Percentiles rank a stretch among this genome's conserved stretches.
Conservation (phyloP, 768 basidiomycete genomes). For the Rhizopogon rudus region DNA sequence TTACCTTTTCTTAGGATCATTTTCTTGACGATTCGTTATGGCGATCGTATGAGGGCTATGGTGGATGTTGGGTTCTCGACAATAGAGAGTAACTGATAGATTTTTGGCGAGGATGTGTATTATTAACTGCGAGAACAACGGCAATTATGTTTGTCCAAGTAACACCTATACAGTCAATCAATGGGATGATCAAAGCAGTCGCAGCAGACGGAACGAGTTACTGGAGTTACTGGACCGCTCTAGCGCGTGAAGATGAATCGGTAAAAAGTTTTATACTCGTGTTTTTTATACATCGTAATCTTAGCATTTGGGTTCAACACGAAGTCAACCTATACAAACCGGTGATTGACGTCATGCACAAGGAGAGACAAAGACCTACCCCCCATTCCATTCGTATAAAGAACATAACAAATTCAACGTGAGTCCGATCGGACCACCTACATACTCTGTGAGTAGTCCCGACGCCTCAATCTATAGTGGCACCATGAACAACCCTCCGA, state of each 20-base stretch:
- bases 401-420: slow-evolving; percentile 39
- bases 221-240: slow-evolving; percentile 34
- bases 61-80: slow-evolving; percentile 54
- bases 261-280: too few relatives aligned
- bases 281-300: slow-evolving; percentile 21
- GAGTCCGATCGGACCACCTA: slow-evolving; percentile 42
- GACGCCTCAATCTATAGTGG: slow-evolving; percentile 43
- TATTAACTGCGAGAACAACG: too few relatives aligned
- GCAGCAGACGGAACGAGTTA: slow-evolving; percentile 36
- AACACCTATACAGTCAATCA: too few relatives aligned
- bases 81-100: slow-evolving; percentile 26
- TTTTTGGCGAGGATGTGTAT: not conserved
- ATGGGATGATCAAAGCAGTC: slow-evolving; percentile 25
- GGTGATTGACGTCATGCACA: not conserved
- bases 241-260: slow-evolving; percentile 12
- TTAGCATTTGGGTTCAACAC: slow-evolving; percentile 59
- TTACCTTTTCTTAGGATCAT: slow-evolving; percentile 42
- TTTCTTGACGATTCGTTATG: slow-evolving; percentile 49
- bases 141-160: too few relatives aligned
- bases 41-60: slow-evolving; percentile 51
- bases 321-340: slow-evolving; percentile 39
- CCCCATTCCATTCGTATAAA: slow-evolving; percentile 59
- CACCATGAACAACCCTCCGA: slow-evolving; percentile 38
- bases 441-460: slow-evolving; percentile 42
- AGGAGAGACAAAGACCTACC: slow-evolving; percentile 27